phyloP scores from a whole-genome alignment of 441 rosid species.

The Aleurites moluccanus region DNA sequence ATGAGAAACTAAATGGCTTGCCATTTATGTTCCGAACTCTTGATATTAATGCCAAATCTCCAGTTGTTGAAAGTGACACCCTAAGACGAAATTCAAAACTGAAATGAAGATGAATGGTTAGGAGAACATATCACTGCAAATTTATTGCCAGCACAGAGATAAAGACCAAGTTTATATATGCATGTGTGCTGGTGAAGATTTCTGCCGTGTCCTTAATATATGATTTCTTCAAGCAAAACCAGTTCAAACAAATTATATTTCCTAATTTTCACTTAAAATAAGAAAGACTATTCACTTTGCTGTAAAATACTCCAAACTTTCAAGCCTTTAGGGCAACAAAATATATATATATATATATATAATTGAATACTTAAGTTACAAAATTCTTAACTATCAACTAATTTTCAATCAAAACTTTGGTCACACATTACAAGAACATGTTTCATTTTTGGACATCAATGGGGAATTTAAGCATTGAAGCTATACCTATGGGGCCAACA shows the following conservation, averaged over 20 bases:
- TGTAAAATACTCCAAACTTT: neutral
- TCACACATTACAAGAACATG: neutral
- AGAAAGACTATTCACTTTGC: neutral
- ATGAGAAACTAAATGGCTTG: slow-evolving; percentile 82
- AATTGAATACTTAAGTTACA: neutral
- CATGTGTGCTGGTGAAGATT: neutral
- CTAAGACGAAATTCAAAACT: slow-evolving; percentile 91
- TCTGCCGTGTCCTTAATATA: neutral
- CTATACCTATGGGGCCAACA: slow-evolving; percentile 77
- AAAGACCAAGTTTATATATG: neutral
- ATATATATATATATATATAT: neutral
- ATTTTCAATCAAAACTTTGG: neutral
- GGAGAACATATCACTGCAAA: neutral
- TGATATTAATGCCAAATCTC: slow-evolving; percentile 79
- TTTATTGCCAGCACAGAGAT: too few species aligned
- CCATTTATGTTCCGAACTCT: slow-evolving; percentile 83
- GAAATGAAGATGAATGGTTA: slow-evolving; percentile 10
- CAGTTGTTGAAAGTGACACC: slow-evolving; percentile 65
- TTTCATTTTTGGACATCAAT: slow-evolving; percentile 9
- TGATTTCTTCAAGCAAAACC: neutral
- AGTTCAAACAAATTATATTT: neutral
- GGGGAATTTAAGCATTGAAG: neutral
- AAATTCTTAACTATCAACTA: neutral
- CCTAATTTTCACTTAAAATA: neutral
- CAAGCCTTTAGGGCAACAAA: neutral